Base-by-base conservation (phyloP, 805 yeast genomes). In the Wickerhamiella alocasiicola region DNA sequence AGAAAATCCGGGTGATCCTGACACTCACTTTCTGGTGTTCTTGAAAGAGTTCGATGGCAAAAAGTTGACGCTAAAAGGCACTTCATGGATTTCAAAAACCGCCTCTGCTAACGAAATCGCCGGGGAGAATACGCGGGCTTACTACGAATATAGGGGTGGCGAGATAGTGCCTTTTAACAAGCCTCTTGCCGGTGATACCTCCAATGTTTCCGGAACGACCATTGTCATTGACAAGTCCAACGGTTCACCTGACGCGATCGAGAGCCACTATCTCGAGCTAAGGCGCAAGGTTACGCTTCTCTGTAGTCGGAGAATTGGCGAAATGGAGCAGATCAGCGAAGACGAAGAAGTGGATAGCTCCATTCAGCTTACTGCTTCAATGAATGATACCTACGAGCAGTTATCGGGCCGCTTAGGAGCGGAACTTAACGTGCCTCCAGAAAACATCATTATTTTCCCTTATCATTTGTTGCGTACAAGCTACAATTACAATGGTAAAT, bases 1-100 rank as follows among this genome's bases (percentile, higher is more conserved):
- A n/a, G 44, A 45, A 2, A 39, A 28, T n/a, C 36, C 37, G 2
- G 46, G 44, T 6, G 44, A 46, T 24, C 39, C 34, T 3, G 41
- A 39, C 7, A 30, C 34, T 12, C 31, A 40, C n/a, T 5, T 15
- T 9, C 32, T 51, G 18, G 44, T 51, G 2, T 51, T 50, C 25
- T 26, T 48, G 26, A 51, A 51, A 39, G 42, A 38, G 36, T 50
- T 79, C 1, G 53, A 55, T 3, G 50, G 59, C 0, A 79, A 75
- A 54, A 55, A 64, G 4, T 55, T 83, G n/a, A 59, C 55, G n/a
- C 94, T 94, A 1, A 59, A 80, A 15, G 71, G 81, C 0, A 81
- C 81, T 50, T 55, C 67, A 3, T 58, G 66, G 15, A 74, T 80
- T 1, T 57, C 18, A 5, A 33, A 28, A 15, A 6, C 11, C 12